A percentile compares a stretch with the other conserved stretches of the same genome.
Evolutionary conservation across 2,329 filamentous ascomycete genomes (phyloP).

Genomic region (Fusarium miscanthi): DNA sequence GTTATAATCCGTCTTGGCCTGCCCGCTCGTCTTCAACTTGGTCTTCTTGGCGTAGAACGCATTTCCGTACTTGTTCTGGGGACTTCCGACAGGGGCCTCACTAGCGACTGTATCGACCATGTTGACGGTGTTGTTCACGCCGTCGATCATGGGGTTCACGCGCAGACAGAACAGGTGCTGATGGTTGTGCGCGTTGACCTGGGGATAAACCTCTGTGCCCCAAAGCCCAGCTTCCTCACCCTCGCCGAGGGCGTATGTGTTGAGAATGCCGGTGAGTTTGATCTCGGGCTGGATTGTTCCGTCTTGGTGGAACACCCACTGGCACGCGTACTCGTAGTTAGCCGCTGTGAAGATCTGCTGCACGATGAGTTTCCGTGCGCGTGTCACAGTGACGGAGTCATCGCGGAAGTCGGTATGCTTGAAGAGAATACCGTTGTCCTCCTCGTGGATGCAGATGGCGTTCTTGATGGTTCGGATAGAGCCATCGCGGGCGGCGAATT

Average conservation of each 20-base stretch:
- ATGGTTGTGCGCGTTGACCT: slow-evolving; percentile 93
- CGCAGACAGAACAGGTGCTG: slow-evolving; percentile 95
- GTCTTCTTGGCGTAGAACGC: slow-evolving; percentile 89
- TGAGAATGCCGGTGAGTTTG: slow-evolving; percentile 90
- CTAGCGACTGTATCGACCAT: slow-evolving; percentile 80
- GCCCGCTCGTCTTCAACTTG: slow-evolving; percentile 75
- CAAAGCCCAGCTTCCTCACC: slow-evolving; percentile 86
- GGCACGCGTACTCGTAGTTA: slow-evolving; percentile 87
- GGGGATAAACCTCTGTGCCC: slow-evolving; percentile 87
- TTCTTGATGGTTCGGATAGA: slow-evolving; percentile 87
- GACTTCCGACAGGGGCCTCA: slow-evolving; percentile 79
- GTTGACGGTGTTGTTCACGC: slow-evolving; percentile 85
- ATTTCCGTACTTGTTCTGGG: slow-evolving; percentile 89
- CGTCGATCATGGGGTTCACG: slow-evolving; percentile 88
- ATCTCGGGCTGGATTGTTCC: slow-evolving; percentile 93
- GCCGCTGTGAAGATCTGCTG: slow-evolving; percentile 95
- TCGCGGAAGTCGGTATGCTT: slow-evolving; percentile 96
- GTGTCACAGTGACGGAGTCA: slow-evolving; percentile 85
- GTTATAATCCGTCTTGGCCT: slow-evolving; percentile 83
- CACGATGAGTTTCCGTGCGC: slow-evolving; percentile 85
- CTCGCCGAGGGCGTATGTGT: slow-evolving; percentile 85
- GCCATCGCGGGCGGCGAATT: slow-evolving; percentile 83
- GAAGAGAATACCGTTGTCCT: slow-evolving; percentile 91
- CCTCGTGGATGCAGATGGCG: slow-evolving; percentile 94
- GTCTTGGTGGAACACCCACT: slow-evolving; percentile 87